Evolutionary conservation across 2,329 filamentous ascomycete species (phyloP).

Genomic region (Colletotrichum karsti): DNA sequence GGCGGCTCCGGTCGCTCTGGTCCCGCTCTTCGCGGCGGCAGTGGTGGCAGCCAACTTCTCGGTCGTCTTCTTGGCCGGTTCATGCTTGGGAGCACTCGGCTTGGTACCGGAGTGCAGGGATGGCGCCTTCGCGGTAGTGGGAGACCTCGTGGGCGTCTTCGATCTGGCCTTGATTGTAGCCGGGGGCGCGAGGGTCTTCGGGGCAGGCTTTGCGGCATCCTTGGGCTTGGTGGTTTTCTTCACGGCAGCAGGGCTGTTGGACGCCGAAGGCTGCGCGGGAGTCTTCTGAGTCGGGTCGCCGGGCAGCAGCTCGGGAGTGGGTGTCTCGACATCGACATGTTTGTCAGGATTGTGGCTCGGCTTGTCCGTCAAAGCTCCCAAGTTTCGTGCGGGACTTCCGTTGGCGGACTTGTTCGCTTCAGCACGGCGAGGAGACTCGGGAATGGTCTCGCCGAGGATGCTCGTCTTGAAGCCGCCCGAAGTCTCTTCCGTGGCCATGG

Average conservation of each 20-base stretch:
- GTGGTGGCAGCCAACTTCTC: slow-evolving; percentile 45
- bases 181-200: slow-evolving; percentile 39
- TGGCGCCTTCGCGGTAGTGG: slow-evolving; percentile 46
- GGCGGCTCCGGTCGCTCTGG: slow-evolving; percentile 41
- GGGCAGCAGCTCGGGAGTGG: slow-evolving; percentile 39
- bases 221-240: slow-evolving; percentile 34
- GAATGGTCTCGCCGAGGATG: slow-evolving; percentile 48
- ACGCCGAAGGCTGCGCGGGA: slow-evolving; percentile 9
- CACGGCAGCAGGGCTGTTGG: slow-evolving; percentile 34
- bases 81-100: slow-evolving; percentile 31
- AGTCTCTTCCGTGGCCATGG: slow-evolving; percentile 35
- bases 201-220: slow-evolving; percentile 32
- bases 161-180: slow-evolving; percentile 34
- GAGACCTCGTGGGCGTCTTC: slow-evolving; percentile 46
- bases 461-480: slow-evolving; percentile 43
- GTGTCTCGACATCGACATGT: slow-evolving; percentile 47
- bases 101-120: slow-evolving; percentile 43
- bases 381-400: slow-evolving; percentile 14
- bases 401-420: slow-evolving; percentile 35
- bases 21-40: slow-evolving; percentile 34
- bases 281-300: slow-evolving; percentile 36
- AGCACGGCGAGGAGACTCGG: slow-evolving; percentile 49
- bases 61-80: slow-evolving; percentile 27
- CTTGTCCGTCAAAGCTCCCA: slow-evolving; percentile 38
- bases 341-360: slow-evolving; percentile 51